A percentile compares a stretch with the other conserved stretches of the same genome.
Evolutionary conservation across 2,329 filamentous ascomycete genomes (phyloP).

Genomic region (Fusarium hostae): DNA sequence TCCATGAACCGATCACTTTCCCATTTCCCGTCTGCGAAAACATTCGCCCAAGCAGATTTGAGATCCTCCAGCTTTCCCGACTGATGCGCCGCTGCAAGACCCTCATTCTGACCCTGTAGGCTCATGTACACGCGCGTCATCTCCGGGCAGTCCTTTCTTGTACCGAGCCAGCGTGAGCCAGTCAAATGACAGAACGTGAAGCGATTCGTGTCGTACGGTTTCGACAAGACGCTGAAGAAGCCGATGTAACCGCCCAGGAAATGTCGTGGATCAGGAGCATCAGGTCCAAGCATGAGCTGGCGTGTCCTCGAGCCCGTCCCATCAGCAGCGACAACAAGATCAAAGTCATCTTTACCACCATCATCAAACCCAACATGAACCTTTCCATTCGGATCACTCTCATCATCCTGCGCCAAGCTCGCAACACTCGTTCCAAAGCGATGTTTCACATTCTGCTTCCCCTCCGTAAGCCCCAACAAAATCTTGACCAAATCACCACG

Average conservation of each 20-base stretch:
- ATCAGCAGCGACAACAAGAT: conserved; percentile 19
- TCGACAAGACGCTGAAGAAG: conserved; percentile 3
- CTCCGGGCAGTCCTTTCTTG: neutral
- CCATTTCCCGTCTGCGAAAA: neutral
- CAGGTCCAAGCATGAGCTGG: conserved; percentile 23
- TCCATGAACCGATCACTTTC: conserved; percentile 12
- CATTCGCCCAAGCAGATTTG: conserved; percentile 1
- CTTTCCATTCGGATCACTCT: conserved; percentile 1
- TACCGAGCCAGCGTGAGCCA: neutral
- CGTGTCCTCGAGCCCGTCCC: conserved; percentile 17
- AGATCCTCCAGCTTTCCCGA: conserved; percentile 8
- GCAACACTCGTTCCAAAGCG: neutral
- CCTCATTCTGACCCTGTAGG: neutral
- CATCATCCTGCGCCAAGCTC: conserved; percentile 3
- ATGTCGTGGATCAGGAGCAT: conserved; percentile 21
- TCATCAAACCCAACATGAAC: conserved; percentile 9
- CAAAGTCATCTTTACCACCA: neutral
- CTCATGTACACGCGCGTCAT: conserved; percentile 13
- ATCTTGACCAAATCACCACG: conserved; percentile 11
- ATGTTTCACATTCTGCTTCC: conserved; percentile 7
- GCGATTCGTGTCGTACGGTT: neutral
- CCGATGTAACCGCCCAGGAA: conserved; percentile 29
- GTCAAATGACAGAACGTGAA: conserved; percentile 15
- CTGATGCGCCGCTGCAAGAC: conserved; percentile 2
- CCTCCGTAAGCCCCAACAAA: conserved; percentile 3